Conservation (phyloP, 495 filamentous ascomycete genomes). For the Lasiosphaeris hirsuta region DNA sequence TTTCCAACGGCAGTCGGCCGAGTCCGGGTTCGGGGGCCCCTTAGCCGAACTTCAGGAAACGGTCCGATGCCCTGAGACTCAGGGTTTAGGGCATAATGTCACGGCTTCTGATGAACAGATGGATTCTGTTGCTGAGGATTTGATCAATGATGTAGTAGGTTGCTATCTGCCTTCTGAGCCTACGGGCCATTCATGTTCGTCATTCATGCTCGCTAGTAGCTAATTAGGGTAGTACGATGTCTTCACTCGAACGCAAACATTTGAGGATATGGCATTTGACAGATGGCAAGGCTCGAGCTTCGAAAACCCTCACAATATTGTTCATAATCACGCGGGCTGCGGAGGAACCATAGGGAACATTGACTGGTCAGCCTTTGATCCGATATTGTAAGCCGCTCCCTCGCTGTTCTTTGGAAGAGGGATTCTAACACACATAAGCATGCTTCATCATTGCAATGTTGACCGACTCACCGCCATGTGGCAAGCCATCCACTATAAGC, state of each 20-base stretch:
- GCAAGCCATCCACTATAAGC: slow-evolving; percentile 35
- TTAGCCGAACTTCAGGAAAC: slow-evolving; percentile 20
- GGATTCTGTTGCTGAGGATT: slow-evolving; percentile 7
- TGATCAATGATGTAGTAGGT: slow-evolving; percentile 32
- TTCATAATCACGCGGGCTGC: slow-evolving; percentile 34
- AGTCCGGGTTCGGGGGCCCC: slow-evolving; percentile 23
- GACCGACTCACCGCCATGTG: slow-evolving; percentile 48
- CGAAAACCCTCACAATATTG: slow-evolving; percentile 34
- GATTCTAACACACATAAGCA: slow-evolving; percentile 16
- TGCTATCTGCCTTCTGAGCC: not conserved
- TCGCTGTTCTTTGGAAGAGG: not conserved
- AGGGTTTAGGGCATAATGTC: slow-evolving; percentile 19
- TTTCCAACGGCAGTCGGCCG: slow-evolving; percentile 29
- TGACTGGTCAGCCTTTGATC: slow-evolving; percentile 35
- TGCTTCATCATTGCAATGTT: slow-evolving; percentile 46
- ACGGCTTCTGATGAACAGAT: slow-evolving; percentile 23
- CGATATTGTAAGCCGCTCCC: slow-evolving; percentile 33
- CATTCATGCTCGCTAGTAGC: not conserved
- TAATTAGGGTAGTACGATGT: slow-evolving; percentile 31
- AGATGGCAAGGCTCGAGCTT: slow-evolving; percentile 28
- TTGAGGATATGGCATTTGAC: slow-evolving; percentile 33
- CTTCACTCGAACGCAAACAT: slow-evolving; percentile 28
- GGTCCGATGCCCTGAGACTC: slow-evolving; percentile 20
- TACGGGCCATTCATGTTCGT: not conserved
- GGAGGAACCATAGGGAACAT: slow-evolving; percentile 28